Evolutionary conservation across 2,329 filamentous ascomycete species (phyloP), one percentile per base, ranked within the genome.

Genomic region (Cladosporium halotolerans): DNA sequence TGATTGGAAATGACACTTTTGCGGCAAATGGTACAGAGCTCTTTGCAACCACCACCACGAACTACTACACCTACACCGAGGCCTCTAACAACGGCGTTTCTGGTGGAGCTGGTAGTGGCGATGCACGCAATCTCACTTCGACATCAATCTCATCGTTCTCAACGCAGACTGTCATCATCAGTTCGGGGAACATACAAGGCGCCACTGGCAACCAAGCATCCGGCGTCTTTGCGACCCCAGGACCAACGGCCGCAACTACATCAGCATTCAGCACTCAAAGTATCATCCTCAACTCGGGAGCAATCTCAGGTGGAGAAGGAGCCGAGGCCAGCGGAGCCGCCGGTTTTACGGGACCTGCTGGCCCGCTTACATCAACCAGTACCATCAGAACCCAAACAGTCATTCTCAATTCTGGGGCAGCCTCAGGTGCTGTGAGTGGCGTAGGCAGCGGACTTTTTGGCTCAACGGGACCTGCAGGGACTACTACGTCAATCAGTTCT

Each of bases 1-100:
- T 62, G 9, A 59, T 57, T n/a, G 55, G 31, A 31, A 64, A 58
- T 46, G 49, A 52, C 19, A 63, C 59, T 3, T 64, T 55, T 52
- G 54, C 52, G 34, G 34, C 55, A 3, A 58, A 61, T 39, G 62
- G 63, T 46, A 60, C 59, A 9, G 43, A 60, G 41, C 53, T 64
- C 45, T 52, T 51, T 38, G 63, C 59, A 7, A 58, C 55, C 2
- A 63, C 64, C 1, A 60, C 58, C 14, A 64, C 61, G 9, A 49
- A 34, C 9, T 63, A 58, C 57, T 63, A 52, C 47, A 54, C 55
- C n/a, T 58, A 62, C 45, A 53, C 51, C n/a, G 16, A 43, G 4
- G 43, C 43, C 5, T 50, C 40, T 8, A 14, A 23, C 10, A 60
- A 55, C n/a, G 54, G 54, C 23, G 55, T 58, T 8, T 56, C 55